Evolutionary conservation across 1,139 yeast species (phyloP), one percentile per base, ranked within the genome.

Genomic region (Kluyveromyces sp.): DNA sequence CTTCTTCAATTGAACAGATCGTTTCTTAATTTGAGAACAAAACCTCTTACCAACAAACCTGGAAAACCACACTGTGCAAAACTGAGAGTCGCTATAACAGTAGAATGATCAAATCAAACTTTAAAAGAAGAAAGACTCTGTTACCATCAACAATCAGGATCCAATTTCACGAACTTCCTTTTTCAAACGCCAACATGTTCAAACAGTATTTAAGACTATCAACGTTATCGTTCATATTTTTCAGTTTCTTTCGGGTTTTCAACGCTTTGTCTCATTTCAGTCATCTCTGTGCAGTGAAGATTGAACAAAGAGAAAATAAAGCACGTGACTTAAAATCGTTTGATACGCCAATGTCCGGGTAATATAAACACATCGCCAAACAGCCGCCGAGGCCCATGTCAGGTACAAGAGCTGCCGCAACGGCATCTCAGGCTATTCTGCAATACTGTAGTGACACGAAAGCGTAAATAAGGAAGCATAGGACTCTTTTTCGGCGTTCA

Each of bases 1-100:
- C 42, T 48, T 54, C 31, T 40, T 52, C 19, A 58, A 51, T 33
- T 50, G 51, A n/a, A 55, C 58, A 37, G 64, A 50, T 45, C 53
- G 58, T 46, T 57, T 61, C 31, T 45, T 47, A 31, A 50, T 42
- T 44, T 52, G 58, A 35, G 62, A 50, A 46, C 52, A 58, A 43
- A 55, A 53, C 44, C 64, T 51, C 48, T 46, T 55, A 38, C 46
- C 36, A 39, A 36, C 26, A 52, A 49, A 42, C 44, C 18, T 48
- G 19, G 50, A 42, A 38, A 52, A 45, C 56, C 55, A 53, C 64
- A 59, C 49, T 51, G 53, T 58, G 51, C 43, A 31, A 30, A 38
- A 19, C 25, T 35, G 33, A 13, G 26, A 13, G 19, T 33, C 36
- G 15, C 36, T 19, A 4, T 19, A 33, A 12, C 13, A 30, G 16